Percentiles rank a stretch among this genome's conserved stretches.
Conservation (phyloP, 2,329 filamentous ascomycete genomes). For the Colletotrichum neosansevieriae region DNA sequence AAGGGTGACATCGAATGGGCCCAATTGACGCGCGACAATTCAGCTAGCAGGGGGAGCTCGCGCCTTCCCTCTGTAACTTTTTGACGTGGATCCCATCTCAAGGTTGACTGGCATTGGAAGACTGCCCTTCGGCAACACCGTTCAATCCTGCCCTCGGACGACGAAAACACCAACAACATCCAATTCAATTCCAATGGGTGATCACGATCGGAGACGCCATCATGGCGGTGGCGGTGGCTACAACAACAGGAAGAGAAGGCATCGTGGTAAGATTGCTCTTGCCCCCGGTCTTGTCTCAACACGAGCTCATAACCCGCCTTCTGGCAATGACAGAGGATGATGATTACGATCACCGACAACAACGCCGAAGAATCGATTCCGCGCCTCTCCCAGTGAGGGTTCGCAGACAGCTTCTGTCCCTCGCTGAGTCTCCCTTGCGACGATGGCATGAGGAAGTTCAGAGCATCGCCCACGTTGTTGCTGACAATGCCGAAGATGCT, state of each 20-base stretch:
- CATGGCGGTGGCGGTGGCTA: slow-evolving; percentile 58
- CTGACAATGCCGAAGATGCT: slow-evolving; percentile 88
- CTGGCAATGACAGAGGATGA: slow-evolving; percentile 73
- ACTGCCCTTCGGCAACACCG: not conserved
- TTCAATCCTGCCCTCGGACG: slow-evolving; percentile 23
- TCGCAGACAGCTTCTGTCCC: slow-evolving; percentile 81
- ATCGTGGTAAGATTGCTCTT: slow-evolving; percentile 73
- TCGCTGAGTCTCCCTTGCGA: slow-evolving; percentile 85
- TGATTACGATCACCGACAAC: slow-evolving; percentile 77
- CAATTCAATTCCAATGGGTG: slow-evolving; percentile 57
- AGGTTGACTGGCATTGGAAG: slow-evolving; percentile 17
- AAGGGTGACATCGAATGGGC: slow-evolving; percentile 11
- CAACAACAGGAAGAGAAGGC: slow-evolving; percentile 80
- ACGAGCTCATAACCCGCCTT: slow-evolving; percentile 13
- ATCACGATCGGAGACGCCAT: slow-evolving; percentile 68
- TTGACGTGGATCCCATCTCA: slow-evolving; percentile 30
- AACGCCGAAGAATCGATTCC: slow-evolving; percentile 78
- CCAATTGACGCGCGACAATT: slow-evolving; percentile 13
- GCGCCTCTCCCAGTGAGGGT: slow-evolving; percentile 76
- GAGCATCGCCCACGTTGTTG: slow-evolving; percentile 79
- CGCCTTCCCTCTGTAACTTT: slow-evolving; percentile 33
- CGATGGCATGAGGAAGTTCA: slow-evolving; percentile 83
- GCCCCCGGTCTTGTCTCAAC: slow-evolving; percentile 12
- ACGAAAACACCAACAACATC: too few species aligned
- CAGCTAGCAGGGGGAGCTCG: slow-evolving; percentile 39